Evolutionary conservation across 306 rosid species (phyloP).

Genomic region (Dalbergia oliveri): DNA sequence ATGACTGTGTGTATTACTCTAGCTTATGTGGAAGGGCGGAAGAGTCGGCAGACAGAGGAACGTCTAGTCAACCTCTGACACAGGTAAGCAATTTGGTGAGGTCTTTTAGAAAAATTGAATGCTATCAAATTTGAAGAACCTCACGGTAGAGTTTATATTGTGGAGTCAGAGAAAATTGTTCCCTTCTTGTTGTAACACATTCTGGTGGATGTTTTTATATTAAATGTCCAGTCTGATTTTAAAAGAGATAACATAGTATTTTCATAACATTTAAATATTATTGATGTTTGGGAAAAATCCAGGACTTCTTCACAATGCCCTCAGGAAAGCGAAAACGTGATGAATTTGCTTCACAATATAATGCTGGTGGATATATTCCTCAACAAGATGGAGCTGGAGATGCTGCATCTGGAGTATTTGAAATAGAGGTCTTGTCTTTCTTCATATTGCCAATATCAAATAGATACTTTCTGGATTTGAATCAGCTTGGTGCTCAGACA

Average conservation of each 20-base stretch:
- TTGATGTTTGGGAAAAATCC: slow-evolving; percentile 46
- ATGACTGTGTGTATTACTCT: slow-evolving; percentile 47
- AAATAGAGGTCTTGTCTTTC: slow-evolving; percentile 68
- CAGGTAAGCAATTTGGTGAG: slow-evolving; percentile 65
- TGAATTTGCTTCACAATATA: slow-evolving; percentile 75
- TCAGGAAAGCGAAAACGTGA: slow-evolving; percentile 90
- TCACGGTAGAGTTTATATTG: slow-evolving; percentile 33
- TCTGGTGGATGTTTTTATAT: not conserved
- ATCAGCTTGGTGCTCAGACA: not conserved
- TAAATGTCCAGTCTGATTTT: slow-evolving; percentile 15
- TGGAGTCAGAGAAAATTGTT: slow-evolving; percentile 34
- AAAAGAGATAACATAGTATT: slow-evolving; percentile 11
- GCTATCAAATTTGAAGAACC: slow-evolving; percentile 40
- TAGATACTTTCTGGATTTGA: not conserved
- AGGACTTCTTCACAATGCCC: slow-evolving; percentile 77
- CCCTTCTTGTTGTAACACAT: not conserved
- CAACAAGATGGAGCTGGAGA: slow-evolving; percentile 98
- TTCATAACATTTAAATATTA: slow-evolving; percentile 27
- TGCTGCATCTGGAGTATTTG: slow-evolving; percentile 58
- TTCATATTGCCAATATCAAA: slow-evolving; percentile 2
- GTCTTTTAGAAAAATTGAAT: slow-evolving; percentile 39
- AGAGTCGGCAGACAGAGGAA: slow-evolving; percentile 72
- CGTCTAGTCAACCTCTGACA: slow-evolving; percentile 69
- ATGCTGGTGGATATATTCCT: slow-evolving; percentile 74
- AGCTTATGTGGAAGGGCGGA: slow-evolving; percentile 98